Base-by-base conservation (phyloP, 805 yeast genomes). In the Yamadazyma paraphyllophila region DNA sequence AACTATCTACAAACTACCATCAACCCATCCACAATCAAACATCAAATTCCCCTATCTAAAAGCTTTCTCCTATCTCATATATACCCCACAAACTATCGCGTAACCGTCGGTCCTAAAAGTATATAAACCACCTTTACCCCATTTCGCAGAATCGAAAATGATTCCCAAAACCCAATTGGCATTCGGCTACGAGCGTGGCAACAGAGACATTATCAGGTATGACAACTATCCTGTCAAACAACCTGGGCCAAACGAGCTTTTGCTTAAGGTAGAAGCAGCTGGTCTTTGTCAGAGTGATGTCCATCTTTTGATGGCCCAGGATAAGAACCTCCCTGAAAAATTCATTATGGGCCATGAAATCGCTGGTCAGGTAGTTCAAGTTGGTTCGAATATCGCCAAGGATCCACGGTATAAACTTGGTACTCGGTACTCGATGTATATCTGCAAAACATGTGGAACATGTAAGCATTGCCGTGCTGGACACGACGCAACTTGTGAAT, bases 341-440 rank as follows among this genome's bases (percentile, higher is more conserved):
- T 67, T 71, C 51, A 66, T 71, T 10, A 69, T 71, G 75, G 76
- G 76, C 35, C 76, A 71, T 52, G 76, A 71, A 49, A 66, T 71
- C 20, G 71, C 75, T 1, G 76, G 76, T 1, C 60, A 55, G 39
- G 53, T 70, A 7, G 65, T 59, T 26, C 53, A 57, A 12, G 66
- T 59, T 1, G 76, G 76, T 12, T 39, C 48, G 1, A 57, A 48
- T 4, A 50, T 65, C 36, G 51, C 54, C 5, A 51, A 48, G 11
- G 53, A 58, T 43, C 56, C 56, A 14, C 26, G 48, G n/a, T 70
- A 59, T 45, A 45, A 47, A 34, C 41, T 54, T 8, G 75, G 75
- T 2, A 50, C 54, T 5, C 54, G 75, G 27, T 65, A 56, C 46
- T 55, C 65, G 12, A 41, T 71, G 40, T 44, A 52, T 16, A 70